Evolutionary conservation across 495 filamentous ascomycete species (phyloP), one percentile per base, ranked within the genome.

Genomic region (Margaritispora aquatica): DNA sequence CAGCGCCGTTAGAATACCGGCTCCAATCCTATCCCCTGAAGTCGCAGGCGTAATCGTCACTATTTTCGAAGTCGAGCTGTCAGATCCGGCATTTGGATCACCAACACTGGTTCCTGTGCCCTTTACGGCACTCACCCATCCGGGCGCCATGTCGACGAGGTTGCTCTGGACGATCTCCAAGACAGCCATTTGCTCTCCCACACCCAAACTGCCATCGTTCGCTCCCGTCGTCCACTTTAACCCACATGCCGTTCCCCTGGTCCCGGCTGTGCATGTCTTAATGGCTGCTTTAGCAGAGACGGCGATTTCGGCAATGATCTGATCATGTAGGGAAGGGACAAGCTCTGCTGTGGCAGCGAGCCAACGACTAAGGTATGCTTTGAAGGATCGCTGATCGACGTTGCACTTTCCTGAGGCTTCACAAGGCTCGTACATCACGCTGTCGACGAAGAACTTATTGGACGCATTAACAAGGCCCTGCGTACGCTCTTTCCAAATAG

Each of bases 341-440:
- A 92, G 69, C 64, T 88, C 82, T 5, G 86, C 84, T 2, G 82
- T 79, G 15, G 76, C 74, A 15, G 84, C 82, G 72, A 96, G 79
- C 87, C 89, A 96, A n/a, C 91, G 87, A 19, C 88, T 72, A n/a
- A 93, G 74, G 72, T 92, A 95, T 31, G 88, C 89, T 70, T 94
- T 96, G 83, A 92, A 96, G 31, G 85, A 89, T 31, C 82, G 78
- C 74, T 92, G 88, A 67, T 94, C 89, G 36, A 83, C 80, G 69
- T 90, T 84, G 72, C 90, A 92, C 9, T 65, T 74, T 41, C 73
- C 67, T 31, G 66, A 69, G 4, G 79, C 70, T 68, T 94, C 90
- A 75, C 90, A 95, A 13, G 82, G 80, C 70, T 94, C 90, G 61
- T 78, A 82, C 77, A 88, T 82, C 64, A 84, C 71, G 62, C 82